Base-by-base conservation (phyloP, 345 rosid species). In the Hibiscus mutabilis region DNA sequence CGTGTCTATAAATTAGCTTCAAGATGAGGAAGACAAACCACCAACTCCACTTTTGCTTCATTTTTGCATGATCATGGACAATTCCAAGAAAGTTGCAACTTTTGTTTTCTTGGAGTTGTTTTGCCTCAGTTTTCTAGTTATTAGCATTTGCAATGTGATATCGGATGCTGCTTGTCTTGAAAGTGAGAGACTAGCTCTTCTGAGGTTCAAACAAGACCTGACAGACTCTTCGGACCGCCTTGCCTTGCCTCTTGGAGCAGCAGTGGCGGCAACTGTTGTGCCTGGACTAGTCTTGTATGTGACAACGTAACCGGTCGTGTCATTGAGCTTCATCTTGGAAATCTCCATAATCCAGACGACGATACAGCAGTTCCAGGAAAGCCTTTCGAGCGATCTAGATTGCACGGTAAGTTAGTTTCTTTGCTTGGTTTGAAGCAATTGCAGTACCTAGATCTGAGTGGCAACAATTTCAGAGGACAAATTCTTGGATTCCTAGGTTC, bases 221-320 rank as follows among this genome's bases (percentile, higher is more conserved):
- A 8, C 1, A 10, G 84, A 78, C 35, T 64, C 68, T 44, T 65
- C 70, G 1, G 71, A n/a, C 16, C 40, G n/a, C n/a, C n/a, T n/a
- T 44, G 14, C n/a, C 75, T 78, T 5, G 49, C 70, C 2, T 77
- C 79, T 58, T 72, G 77, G 79, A 16, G 21, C n/a, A 47, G 16
- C 47, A 31, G 16, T n/a, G 40, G 42, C 0, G 64, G 22, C 3
- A 68, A 74, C 35, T 81, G 84, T 42, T 75, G 84, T 25, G 16
- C 19, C 1, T 78, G 82, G 78, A 27, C 33, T 4, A 79, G 74
- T 27, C 57, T 78, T 59, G 68, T 74, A 15, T 82, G 80, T 24
- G 44, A 76, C 37, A 73, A 73, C 12, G 19, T 4, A 6, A 79
- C 80, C 0, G 62, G 78, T 12, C 70, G 42, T 71, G 79, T 79